Evolutionary conservation across 768 basidiomycete species (phyloP), one percentile per base, ranked within the genome.

Genomic region (Podaxis carcinomalis): DNA sequence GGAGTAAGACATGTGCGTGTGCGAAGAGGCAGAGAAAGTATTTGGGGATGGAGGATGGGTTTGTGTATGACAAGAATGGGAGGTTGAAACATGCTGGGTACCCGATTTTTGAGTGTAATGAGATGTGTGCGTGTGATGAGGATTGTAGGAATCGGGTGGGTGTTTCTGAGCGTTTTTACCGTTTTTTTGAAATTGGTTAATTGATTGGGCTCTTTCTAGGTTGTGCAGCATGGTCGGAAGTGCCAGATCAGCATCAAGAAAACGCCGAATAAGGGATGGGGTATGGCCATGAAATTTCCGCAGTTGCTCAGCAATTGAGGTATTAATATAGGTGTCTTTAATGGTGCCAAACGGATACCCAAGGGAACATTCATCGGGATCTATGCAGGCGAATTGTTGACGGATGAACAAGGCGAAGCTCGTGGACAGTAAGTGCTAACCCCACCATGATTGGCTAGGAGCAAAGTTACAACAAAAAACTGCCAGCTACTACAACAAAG

Each of bases 101-200:
- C 57, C 90, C 92, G 0, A 86, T 95, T 27, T 90, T 90, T 66
- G 94, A 97, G 72, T 97, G 94, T 69, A 93, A 94, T 68, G 85
- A 82, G 47, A 76, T 85, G 28, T 97, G 94, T 69, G 80, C 80
- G 1, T 97, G 94, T 73, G 86, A 86, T 13, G 88, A 90, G 1
- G 84, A 88, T 47, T 97, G 94, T 69, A 77, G 76, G 52, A 96
- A 95, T 73, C 75, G 93, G 72, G 93, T 94, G 68, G 63, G 84
- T 72, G 9, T 32, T 50, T 60, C n/a, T 52, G 57, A 13, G 35
- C 25, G 40, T 25, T 44, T 55, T 47, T 13, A 42, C 60, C 59
- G 35, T 19, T 11, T 23, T 32, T 51, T 14, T 14, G 11, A 52
- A 0, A 46, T 35, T 21, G 13, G n/a, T 42, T 55, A 44, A 14